Base-by-base conservation (phyloP, 2,329 filamentous ascomycete genomes). In the Trichoderma lentiforme region DNA sequence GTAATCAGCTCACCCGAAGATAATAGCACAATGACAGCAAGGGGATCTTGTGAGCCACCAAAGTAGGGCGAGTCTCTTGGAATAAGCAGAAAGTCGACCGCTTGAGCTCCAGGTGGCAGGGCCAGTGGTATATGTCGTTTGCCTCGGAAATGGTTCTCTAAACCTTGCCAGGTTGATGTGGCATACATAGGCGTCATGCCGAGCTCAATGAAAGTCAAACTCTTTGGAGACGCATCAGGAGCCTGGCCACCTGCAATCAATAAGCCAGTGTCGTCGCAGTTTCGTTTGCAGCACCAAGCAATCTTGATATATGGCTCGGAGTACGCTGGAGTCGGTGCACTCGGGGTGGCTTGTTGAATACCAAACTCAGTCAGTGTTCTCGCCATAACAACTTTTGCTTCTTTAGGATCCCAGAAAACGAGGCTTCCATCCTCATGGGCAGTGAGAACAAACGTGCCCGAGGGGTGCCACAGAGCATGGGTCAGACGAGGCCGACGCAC, bases 401-500 rank as follows among this genome's bases (percentile, higher is more conserved):
- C 95, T 77, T 94, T 97, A 1, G 92, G 85, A 80, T 99, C 96
- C 95, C 95, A 99, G 76, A 98, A 92, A 0, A 97, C 95, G 61
- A 99, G 84, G 76, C 93, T 97, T 39, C 92, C 92, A 79, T 99
- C 96, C 71, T 97, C 94, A 78, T 98, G 93, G 1, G 91, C 93
- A 0, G 94, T 97, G 75, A 96, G 80, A 47, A 98, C 84, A 77
- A 97, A 97, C 0, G 93, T 97, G 0, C 95, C 96, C 1, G 93
- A 97, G 0, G 96, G 96, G 82, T 99, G 96, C 95, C 95, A 99
- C 18, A 95, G 81, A 1, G 94, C 95, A 76, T 97, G 93, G 1
- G 91, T 93, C 73, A 98, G 82, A 72, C 87, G 89, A 15, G 95
- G 96, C 76, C 86, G 89, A 65, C 95, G 89, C 72, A 88, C 80